phyloP scores from a whole-genome alignment of 257 asterid species.

The Nemophila menziesii region DNA sequence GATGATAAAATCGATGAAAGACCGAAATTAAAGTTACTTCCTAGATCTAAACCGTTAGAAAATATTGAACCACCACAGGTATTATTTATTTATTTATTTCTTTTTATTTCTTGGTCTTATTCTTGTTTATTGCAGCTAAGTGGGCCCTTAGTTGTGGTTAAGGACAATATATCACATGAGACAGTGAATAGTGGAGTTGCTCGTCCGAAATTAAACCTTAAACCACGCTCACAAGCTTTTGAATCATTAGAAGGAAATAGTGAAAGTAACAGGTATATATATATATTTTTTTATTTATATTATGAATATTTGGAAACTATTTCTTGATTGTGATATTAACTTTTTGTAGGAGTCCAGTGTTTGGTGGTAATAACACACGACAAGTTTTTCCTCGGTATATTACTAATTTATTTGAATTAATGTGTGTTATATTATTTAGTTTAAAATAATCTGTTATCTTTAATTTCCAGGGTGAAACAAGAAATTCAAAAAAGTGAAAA shows the following conservation, averaged over 20 bases:
- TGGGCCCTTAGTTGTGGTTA: slow-evolving; percentile 24
- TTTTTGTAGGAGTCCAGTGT: slow-evolving; percentile 49
- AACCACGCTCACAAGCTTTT: slow-evolving; percentile 47
- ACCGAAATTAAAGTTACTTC: slow-evolving; percentile 77
- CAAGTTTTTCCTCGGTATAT: slow-evolving; percentile 45
- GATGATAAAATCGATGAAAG: slow-evolving; percentile 48
- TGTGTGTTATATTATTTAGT: slow-evolving; percentile 1
- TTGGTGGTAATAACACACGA: slow-evolving; percentile 80
- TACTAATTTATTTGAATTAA: slow-evolving; percentile 1
- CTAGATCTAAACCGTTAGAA: slow-evolving; percentile 85
- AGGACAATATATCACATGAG: slow-evolving; percentile 22
- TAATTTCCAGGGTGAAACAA: slow-evolving; percentile 41
- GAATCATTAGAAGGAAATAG: slow-evolving; percentile 38
- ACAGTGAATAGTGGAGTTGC: slow-evolving; percentile 31
- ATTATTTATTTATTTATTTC: slow-evolving; percentile 1
- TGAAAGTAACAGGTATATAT: slow-evolving; percentile 46
- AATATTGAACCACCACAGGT: slow-evolving; percentile 43
- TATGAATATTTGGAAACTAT: slow-evolving; percentile 11
- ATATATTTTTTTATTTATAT: slow-evolving; percentile 5
- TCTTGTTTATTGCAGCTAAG: slow-evolving; percentile 23
- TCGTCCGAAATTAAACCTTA: slow-evolving; percentile 64
- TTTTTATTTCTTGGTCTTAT: slow-evolving; percentile 3
- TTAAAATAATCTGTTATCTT: no score
- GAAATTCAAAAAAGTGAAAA: slow-evolving; percentile 39
- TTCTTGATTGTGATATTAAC: slow-evolving; percentile 22